A percentile compares a stretch with the other conserved stretches of the same genome.
These are phyloP conservation scores for Erysimum cheiranthoides DNA, from an alignment of 345 rosid genomes.

Conservation along the genomic window DNA sequence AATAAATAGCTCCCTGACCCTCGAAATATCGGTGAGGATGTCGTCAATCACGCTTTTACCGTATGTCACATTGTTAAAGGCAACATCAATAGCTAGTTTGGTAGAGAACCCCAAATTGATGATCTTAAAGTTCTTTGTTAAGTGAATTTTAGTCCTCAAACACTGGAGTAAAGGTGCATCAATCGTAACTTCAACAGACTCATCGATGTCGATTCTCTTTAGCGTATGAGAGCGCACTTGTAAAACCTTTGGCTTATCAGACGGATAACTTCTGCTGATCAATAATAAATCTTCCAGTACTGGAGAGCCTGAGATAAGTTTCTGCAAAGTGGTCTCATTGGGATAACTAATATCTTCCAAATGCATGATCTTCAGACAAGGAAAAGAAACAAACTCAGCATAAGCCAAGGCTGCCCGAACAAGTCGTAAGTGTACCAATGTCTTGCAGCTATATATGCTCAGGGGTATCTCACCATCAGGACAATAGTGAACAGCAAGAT, in stretches of 20 bases:
- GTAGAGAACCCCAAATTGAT: not conserved
- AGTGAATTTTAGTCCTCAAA: not conserved
- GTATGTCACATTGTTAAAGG: not conserved
- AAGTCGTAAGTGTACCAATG: slow-evolving; percentile 8
- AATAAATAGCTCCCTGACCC: not conserved
- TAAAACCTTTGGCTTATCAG: not conserved
- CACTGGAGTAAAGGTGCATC: slow-evolving; percentile 23
- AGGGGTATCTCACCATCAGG: not conserved
- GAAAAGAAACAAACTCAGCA: not conserved
- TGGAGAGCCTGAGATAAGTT: slow-evolving; percentile 17
- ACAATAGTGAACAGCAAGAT: not conserved
- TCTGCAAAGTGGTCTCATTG: not conserved
- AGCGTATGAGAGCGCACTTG: slow-evolving; percentile 8
- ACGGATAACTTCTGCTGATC: no score
- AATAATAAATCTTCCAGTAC: not conserved
- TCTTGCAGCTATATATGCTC: slow-evolving; percentile 1
- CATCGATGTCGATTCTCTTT: not conserved
- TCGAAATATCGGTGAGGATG: not conserved
- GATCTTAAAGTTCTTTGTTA: slow-evolving; percentile 1
- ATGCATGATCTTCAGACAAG: not conserved
- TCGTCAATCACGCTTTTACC: not conserved
- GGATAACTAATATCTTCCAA: not conserved
- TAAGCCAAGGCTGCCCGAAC: not conserved
- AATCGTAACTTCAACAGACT: not conserved
- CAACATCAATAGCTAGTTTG: not conserved